Evolutionary conservation across 768 basidiomycete species (phyloP), one percentile per base, ranked within the genome.

Genomic region (Sporobolomyces phaffii): DNA sequence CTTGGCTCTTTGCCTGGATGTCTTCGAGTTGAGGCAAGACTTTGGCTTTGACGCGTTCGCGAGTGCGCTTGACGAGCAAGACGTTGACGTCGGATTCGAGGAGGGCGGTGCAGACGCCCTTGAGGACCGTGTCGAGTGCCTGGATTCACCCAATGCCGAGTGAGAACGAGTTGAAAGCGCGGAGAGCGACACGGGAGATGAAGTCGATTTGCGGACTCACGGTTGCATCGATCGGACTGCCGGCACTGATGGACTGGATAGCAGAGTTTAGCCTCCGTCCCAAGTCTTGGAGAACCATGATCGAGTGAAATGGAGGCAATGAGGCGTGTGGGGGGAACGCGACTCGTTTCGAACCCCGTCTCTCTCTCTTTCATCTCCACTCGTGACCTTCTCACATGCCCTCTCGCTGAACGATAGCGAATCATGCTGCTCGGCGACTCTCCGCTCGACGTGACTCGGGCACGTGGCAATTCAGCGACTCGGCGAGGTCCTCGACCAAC

Each of bases 61-160:
- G 85, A 62, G 96, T 78, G 43, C 85, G 84, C 8, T 90, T 84
- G 24, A 97, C 96, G 26, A 98, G 84, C 77, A 94, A 96, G 74
- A 99, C 94, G 77, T 99, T 99, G 72, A 99, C 94, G 79, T 99
- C 96, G 24, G 92, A 87, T 78, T 98, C 93, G 48, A 99, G 84
- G 36, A 98, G 80, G 14, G 94, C 94, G 29, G 91, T 84, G 51
- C 90, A 91, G 69, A 99, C 89, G 79, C 96, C 91, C 79, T 97
- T 98, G 69, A 99, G 84, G 20, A 90, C 85, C 5, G 86, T 84
- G 81, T 99, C 96, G 75, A 99, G 85, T 52, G 91, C 90, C 93
- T 97, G 77, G 14, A 58, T n/a, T 34, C 41, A 56, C 24, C 43
- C 5, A 33, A 18, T 33, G 36, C 34, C 17, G 47, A n/a, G 57